phyloP scores from a whole-genome alignment of 2,329 filamentous ascomycete genomes.

The Coniochaeta sp. region DNA sequence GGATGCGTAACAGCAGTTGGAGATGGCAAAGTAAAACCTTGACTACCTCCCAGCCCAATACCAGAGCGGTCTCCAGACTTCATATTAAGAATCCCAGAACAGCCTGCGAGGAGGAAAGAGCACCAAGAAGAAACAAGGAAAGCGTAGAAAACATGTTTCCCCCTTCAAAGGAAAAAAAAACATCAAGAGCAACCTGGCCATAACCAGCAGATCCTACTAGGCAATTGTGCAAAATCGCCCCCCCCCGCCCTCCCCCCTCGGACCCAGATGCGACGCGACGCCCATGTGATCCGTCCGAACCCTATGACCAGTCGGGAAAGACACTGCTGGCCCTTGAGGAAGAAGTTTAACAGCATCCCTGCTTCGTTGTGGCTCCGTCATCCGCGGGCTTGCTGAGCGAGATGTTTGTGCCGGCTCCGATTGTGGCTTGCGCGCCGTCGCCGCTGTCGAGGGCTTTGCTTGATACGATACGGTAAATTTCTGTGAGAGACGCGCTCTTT shows the following conservation, averaged over 20 bases:
- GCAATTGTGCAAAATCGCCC: too few relatives aligned
- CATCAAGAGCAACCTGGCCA: constrained; percentile 2
- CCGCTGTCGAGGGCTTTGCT: constrained; percentile 93
- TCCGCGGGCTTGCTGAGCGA: constrained; percentile 82
- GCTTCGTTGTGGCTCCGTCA: constrained; percentile 65
- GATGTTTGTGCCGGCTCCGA: constrained; percentile 75
- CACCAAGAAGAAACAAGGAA: not conserved
- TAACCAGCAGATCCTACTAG: constrained; percentile 2
- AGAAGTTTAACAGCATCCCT: constrained; percentile 69
- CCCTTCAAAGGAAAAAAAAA: not conserved
- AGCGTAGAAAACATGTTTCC: not conserved
- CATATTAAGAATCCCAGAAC: constrained; percentile 2
- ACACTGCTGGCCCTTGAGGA: not conserved
- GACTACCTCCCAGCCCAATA: not conserved
- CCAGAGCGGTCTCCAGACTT: not conserved
- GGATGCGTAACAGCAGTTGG: not conserved
- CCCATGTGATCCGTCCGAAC: not conserved
- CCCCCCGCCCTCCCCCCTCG: too few relatives aligned
- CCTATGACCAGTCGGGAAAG: constrained; percentile 4
- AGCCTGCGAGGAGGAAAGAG: not conserved
- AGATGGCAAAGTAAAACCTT: not conserved
- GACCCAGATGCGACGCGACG: constrained; percentile 5
- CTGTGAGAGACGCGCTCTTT: constrained; percentile 40
- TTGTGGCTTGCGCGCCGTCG: constrained; percentile 71
- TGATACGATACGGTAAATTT: constrained; percentile 99